Conservation (phyloP, 192 early-diverging fungal genomes). For the Gorgonomyces haynaldii region DNA sequence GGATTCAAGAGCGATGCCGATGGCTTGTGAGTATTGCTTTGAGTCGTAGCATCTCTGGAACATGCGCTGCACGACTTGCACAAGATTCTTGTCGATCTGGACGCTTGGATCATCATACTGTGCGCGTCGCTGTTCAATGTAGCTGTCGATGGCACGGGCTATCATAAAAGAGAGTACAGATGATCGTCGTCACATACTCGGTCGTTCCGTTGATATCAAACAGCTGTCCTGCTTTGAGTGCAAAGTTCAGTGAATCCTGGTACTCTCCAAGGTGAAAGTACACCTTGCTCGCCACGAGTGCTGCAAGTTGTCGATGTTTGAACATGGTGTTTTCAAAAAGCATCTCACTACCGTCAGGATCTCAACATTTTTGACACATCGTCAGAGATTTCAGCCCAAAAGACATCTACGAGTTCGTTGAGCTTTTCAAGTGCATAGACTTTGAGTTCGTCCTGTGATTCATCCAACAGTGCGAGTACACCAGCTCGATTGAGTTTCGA, state of each 20-base stretch:
- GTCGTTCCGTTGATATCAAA: conserved; percentile 73
- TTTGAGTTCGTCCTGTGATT: conserved; percentile 80
- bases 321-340: conserved; percentile 88
- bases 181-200: conserved; percentile 89
- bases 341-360: conserved; percentile 61
- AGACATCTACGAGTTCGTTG: conserved; percentile 76
- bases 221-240: conserved; percentile 79
- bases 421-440: conserved; percentile 88
- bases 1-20: conserved; percentile 93
- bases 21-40: conserved; percentile 67
- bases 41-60: conserved; percentile 81
- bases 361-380: conserved; percentile 73
- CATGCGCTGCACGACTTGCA: conserved; percentile 90
- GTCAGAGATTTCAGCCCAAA: conserved; percentile 98
- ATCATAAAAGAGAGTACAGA: conserved; percentile 47
- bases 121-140: conserved; percentile 63
- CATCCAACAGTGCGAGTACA: conserved; percentile 87
- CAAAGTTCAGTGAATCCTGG: conserved; percentile 91
- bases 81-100: conserved; percentile 65
- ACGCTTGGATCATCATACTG: conserved; percentile 27
- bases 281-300: conserved; percentile 79
- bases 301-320: conserved; percentile 74
- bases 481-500: conserved; percentile 63
- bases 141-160: conserved; percentile 92
- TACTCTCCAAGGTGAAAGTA: conserved; percentile 96